These are phyloP conservation scores for Chlorella sp. DNA, from an alignment of 139 green algal species.

Conservation along the genomic window DNA sequence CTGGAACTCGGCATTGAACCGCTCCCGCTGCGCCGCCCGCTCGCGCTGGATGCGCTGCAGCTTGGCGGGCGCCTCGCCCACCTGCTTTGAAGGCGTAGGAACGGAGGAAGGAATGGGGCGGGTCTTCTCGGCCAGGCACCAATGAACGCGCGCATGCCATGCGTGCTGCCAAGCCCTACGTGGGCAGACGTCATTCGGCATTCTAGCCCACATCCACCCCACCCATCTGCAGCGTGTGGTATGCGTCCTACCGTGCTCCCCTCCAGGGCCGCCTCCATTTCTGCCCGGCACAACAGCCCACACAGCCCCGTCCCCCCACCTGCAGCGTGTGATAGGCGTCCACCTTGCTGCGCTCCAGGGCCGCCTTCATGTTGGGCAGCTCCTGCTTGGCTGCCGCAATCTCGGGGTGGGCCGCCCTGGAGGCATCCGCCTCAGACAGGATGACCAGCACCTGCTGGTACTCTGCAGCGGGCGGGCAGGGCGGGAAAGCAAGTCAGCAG, in stretches of 20 bases:
- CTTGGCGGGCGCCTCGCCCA: not conserved
- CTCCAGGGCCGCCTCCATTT: slow-evolving; percentile 31
- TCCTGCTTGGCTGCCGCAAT: slow-evolving; percentile 38
- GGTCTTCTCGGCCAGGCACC: not conserved
- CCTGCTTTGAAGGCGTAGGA: not conserved
- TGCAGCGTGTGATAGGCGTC: slow-evolving; percentile 31
- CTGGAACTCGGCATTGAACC: not conserved
- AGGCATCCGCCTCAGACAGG: slow-evolving; percentile 25
- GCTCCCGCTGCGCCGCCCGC: not conserved
- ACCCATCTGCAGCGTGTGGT: slow-evolving; percentile 33
- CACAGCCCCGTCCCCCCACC: not conserved
- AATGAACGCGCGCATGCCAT: slow-evolving; percentile 1
- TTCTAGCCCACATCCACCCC: too few species aligned
- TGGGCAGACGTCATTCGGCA: too few species aligned
- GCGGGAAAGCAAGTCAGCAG: not conserved
- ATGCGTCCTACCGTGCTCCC: slow-evolving; percentile 33
- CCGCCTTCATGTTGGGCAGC: slow-evolving; percentile 49
- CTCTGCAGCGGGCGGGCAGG: slow-evolving; percentile 14
- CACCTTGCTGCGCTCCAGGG: slow-evolving; percentile 25
- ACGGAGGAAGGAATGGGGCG: not conserved
- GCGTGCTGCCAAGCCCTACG: not conserved
- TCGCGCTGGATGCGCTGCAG: too few species aligned
- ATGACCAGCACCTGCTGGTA: slow-evolving; percentile 40
- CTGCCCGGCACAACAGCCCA: not conserved
- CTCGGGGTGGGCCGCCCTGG: slow-evolving; percentile 1